Conservation (phyloP, 2,329 filamentous ascomycete genomes). For the Nectriaceae sp. region DNA sequence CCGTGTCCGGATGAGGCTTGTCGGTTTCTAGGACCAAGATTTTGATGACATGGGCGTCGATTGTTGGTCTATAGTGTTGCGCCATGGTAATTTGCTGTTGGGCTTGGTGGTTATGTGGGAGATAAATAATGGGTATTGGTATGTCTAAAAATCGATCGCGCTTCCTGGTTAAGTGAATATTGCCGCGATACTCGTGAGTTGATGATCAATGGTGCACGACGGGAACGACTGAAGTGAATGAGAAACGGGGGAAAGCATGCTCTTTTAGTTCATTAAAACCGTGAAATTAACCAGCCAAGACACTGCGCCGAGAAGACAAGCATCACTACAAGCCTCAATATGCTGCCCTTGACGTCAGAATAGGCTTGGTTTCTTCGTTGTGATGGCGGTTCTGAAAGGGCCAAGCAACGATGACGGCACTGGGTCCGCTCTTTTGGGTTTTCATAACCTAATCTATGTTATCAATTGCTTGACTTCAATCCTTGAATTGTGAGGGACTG, state of each 20-base stretch:
- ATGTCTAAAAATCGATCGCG: no score
- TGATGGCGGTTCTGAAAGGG: not conserved
- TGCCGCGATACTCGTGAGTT: no score
- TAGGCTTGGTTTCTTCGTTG: not conserved
- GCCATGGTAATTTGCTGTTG: conserved; percentile 26
- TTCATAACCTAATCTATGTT: not conserved
- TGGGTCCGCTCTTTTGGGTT: not conserved
- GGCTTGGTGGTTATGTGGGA: no score
- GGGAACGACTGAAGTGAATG: no score
- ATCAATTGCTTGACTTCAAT: not conserved
- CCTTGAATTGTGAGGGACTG: no score
- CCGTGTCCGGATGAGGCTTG: conserved; percentile 52
- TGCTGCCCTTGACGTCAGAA: not conserved
- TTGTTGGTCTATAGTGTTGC: conserved; percentile 27
- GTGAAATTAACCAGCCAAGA: not conserved
- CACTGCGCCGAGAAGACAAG: not conserved
- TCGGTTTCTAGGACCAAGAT: conserved; percentile 62
- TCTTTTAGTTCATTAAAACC: no score
- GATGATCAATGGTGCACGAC: no score
- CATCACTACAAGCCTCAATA: not conserved
- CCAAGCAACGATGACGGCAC: conserved; percentile 1
- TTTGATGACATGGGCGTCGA: conserved; percentile 31
- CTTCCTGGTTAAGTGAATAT: no score
- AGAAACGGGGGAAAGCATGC: no score
- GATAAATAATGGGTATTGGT: no score